Evolutionary conservation across 2,329 filamentous ascomycete genomes (phyloP).

Genomic region (Colletotrichum sp.): DNA sequence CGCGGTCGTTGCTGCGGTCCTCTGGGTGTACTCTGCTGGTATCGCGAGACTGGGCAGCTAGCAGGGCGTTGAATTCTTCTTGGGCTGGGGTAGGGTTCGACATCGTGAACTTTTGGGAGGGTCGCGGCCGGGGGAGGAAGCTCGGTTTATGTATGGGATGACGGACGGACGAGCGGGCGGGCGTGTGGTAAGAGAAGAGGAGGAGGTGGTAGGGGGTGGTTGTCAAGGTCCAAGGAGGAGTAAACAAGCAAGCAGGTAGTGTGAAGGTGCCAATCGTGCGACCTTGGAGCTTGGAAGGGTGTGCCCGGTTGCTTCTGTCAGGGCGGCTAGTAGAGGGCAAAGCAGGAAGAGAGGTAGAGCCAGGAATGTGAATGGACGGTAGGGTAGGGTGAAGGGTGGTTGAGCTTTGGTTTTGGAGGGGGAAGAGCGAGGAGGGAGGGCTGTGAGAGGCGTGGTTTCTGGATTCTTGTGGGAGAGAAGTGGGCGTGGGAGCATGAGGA

Average conservation of each 20-base stretch:
- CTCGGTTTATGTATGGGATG: constrained; percentile 41
- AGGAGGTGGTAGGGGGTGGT: constrained; percentile 3
- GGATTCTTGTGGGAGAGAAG: not conserved
- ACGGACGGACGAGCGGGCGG: constrained; percentile 7
- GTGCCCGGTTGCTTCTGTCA: constrained; percentile 20
- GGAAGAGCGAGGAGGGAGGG: not conserved
- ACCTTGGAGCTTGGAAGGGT: constrained; percentile 12
- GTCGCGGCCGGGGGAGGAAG: constrained; percentile 24
- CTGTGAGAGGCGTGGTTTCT: not conserved
- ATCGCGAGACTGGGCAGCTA: constrained; percentile 59
- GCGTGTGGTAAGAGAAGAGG: constrained; percentile 5
- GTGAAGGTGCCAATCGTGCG: constrained; percentile 9
- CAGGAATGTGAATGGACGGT: not conserved
- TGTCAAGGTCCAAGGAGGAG: constrained; percentile 2
- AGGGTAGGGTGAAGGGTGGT: not conserved
- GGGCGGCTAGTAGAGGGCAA: constrained; percentile 8
- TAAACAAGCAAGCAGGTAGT: constrained; percentile 8
- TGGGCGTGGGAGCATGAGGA: not conserved
- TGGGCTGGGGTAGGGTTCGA: constrained; percentile 63
- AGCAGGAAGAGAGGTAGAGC: not conserved
- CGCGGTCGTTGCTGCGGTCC: constrained; percentile 54
- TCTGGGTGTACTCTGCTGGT: constrained; percentile 59
- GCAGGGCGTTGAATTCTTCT: constrained; percentile 69
- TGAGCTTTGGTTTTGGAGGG: not conserved
- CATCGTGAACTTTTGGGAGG: constrained; percentile 45